phyloP scores from a whole-genome alignment of 495 filamentous ascomycete genomes.

The Cudoniella acicularis region DNA sequence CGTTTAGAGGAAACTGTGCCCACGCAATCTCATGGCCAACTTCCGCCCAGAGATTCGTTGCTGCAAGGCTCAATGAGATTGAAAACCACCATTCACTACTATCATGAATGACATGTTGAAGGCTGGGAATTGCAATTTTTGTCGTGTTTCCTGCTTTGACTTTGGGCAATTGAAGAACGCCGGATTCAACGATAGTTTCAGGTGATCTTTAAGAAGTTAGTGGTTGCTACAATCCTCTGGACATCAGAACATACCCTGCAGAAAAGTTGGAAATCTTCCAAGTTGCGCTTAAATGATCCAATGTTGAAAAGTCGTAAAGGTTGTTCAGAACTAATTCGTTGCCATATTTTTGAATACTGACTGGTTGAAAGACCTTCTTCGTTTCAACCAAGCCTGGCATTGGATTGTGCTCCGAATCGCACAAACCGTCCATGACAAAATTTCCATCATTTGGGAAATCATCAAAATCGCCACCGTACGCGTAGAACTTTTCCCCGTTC shows the following conservation, averaged over 20 bases:
- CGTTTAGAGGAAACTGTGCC: conserved; percentile 23
- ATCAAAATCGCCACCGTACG: conserved; percentile 65
- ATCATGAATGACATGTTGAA: conserved; percentile 8
- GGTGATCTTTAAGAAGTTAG: background rate
- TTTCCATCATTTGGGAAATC: conserved; percentile 61
- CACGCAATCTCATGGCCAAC: conserved; percentile 34
- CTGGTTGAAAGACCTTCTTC: conserved; percentile 57
- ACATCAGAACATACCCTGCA: background rate
- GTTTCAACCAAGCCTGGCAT: conserved; percentile 57
- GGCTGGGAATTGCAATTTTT: conserved; percentile 19
- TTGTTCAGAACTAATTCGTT: conserved; percentile 39
- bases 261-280: conserved; percentile 7
- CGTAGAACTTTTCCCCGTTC: conserved; percentile 53
- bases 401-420: conserved; percentile 53
- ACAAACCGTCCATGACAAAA: conserved; percentile 66
- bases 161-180: conserved; percentile 22
- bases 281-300: conserved; percentile 40
- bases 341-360: conserved; percentile 32
- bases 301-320: conserved; percentile 46
- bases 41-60: conserved; percentile 29
- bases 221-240: background rate
- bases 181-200: conserved; percentile 22
- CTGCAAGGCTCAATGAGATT: conserved; percentile 29
- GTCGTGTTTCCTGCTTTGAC: conserved; percentile 20
- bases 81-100: conserved; percentile 28